phyloP scores from a whole-genome alignment of 2,329 filamentous ascomycete genomes.

The Colletotrichum cordylinicola region DNA sequence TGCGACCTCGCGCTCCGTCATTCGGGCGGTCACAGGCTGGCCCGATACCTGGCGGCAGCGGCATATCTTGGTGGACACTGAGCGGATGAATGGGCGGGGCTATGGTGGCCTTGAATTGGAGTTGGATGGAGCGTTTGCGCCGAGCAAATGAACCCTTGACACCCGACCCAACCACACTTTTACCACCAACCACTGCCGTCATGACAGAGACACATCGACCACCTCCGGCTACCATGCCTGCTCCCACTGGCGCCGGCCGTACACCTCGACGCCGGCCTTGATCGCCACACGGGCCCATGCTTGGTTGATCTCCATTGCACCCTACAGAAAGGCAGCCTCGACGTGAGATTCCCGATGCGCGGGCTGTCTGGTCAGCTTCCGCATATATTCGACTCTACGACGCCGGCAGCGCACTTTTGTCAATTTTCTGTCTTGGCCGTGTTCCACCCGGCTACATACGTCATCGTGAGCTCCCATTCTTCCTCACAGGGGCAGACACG shows the following conservation, averaged over 20 bases:
- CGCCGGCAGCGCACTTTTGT: background rate
- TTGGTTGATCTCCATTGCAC: background rate
- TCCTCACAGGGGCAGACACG: background rate
- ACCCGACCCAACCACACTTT: background rate
- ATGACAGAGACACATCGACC: background rate
- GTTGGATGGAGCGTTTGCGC: background rate
- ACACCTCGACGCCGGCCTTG: background rate
- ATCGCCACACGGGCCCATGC: background rate
- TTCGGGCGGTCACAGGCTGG: background rate
- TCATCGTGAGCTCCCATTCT: background rate
- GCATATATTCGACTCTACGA: background rate
- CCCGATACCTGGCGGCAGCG: background rate
- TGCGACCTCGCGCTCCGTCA: background rate
- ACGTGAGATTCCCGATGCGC: background rate
- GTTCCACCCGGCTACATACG: background rate
- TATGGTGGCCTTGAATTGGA: background rate
- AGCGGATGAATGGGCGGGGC: background rate
- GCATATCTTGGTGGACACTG: background rate
- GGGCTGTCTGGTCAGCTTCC: background rate
- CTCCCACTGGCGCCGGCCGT: background rate
- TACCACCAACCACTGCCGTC: conserved; percentile 6
- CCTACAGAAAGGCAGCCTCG: background rate
- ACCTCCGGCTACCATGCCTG: background rate
- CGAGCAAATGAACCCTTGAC: background rate
- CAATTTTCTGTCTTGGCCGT: background rate